Evolutionary conservation across 1,284 basidiomycete genomes (phyloP), one percentile per base, ranked within the genome.

Genomic region (Pholiota adiposa): DNA sequence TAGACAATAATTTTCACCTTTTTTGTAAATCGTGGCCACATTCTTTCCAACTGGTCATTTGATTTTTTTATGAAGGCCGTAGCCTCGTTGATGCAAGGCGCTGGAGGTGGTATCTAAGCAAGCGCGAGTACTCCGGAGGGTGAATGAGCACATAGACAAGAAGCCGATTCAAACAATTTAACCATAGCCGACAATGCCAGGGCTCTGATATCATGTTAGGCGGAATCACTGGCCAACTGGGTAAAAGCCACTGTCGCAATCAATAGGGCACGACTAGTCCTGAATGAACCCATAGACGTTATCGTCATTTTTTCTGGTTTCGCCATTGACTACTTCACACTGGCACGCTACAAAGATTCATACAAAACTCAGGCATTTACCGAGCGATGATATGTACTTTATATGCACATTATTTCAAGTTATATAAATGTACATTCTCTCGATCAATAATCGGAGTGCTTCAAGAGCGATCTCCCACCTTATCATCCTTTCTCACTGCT

Each of bases 51-150:
- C n/a, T n/a, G n/a, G n/a, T n/a, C n/a, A n/a, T n/a, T n/a, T n/a
- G 31, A 33, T 33, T 6, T 33, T 12, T 5, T 12, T 33, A 33
- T 33, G 31, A 83, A 86, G 64, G 67, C 84, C 21, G 60, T 83
- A 25, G 78, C 83, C 0, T 76, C 86, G 23, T 65, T 83, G 29
- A 67, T 86, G 8, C 85, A 87, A 70, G 82, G 77, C 14, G 71
- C 77, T 8, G 85, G 85, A 12, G 85, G 85, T 19, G 83, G 77
- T 2, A 70, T 80, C n/a, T 84, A 85, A 0, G 74, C 83, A 0
- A 57, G 51, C 67, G 2, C 77, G 14, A 7, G 56, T 74, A 56
- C 48, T 29, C 18, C 54, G 3, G 21, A 41, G 2, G 66, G 67
- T 44, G 50, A n/a, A n/a, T n/a, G n/a, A n/a, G n/a, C n/a, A n/a